Conservation (phyloP, 768 basidiomycete genomes). For the Tylopilus felleus region DNA sequence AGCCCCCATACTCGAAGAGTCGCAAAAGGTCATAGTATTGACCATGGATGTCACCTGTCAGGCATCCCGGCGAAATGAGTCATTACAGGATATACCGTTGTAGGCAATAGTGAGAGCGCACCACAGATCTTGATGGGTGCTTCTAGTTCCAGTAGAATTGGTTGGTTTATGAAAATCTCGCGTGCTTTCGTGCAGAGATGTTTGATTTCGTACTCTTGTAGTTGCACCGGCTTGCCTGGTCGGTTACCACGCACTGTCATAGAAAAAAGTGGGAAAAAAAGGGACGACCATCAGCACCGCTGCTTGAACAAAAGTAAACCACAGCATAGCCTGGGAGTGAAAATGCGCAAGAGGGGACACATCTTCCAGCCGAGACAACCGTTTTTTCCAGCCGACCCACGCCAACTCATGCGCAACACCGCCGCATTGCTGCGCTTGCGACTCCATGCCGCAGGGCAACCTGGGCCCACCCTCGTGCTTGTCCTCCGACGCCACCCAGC, state of each 20-base stretch:
- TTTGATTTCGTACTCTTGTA: conserved; percentile 99
- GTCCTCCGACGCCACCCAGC: not conserved
- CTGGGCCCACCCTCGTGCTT: conserved; percentile 5
- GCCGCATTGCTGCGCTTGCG: conserved; percentile 14
- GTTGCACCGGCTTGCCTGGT: conserved; percentile 96
- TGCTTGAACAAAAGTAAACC: conserved; percentile 2
- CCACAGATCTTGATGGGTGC: conserved; percentile 99
- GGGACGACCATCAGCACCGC: conserved; percentile 13
- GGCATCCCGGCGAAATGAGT: conserved; percentile 21
- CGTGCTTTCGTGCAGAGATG: conserved; percentile 97
- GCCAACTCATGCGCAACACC: conserved; percentile 7
- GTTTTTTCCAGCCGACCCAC: conserved; percentile 8
- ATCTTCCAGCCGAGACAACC: not conserved
- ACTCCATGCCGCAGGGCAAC: conserved; percentile 3
- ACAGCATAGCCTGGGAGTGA: not conserved
- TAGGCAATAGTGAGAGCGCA: conserved; percentile 38
- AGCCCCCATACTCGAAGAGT: conserved; percentile 98
- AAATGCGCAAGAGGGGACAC: not conserved
- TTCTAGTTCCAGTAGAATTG: conserved; percentile 95
- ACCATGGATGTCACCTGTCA: conserved; percentile 93
- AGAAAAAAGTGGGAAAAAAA: conserved; percentile 17
- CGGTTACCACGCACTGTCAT: conserved; percentile 90
- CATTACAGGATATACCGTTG: conserved; percentile 10
- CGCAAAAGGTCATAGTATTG: conserved; percentile 99
- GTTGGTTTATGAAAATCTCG: conserved; percentile 99